Percentiles rank a stretch among this genome's conserved stretches.
Evolutionary conservation across 2,329 filamentous ascomycete genomes (phyloP).

Genomic region (Emmonsiellopsis sp.): DNA sequence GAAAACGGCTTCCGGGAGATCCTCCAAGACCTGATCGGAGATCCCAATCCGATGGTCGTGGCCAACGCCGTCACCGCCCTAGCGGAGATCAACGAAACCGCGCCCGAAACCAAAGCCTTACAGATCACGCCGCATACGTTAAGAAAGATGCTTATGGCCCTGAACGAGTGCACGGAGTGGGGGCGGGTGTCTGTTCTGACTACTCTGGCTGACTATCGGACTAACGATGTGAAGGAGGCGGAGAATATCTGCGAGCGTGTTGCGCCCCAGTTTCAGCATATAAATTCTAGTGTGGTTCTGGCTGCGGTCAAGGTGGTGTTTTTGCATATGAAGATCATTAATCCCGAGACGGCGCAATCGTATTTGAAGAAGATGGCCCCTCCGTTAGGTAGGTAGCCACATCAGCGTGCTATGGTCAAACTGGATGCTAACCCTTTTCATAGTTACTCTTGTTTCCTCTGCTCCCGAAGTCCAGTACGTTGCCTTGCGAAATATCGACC

Average conservation of each 20-base stretch:
- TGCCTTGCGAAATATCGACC: slow-evolving; percentile 88
- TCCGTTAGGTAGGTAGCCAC: slow-evolving; percentile 59
- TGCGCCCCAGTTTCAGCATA: slow-evolving; percentile 93
- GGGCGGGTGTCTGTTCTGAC: slow-evolving; percentile 87
- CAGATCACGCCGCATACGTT: slow-evolving; percentile 72
- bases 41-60: slow-evolving; percentile 98
- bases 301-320: slow-evolving; percentile 98
- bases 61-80: slow-evolving; percentile 94
- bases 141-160: slow-evolving; percentile 91
- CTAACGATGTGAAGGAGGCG: slow-evolving; percentile 83
- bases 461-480: slow-evolving; percentile 97
- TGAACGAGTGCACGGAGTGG: slow-evolving; percentile 99
- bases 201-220: slow-evolving; percentile 79
- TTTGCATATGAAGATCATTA: slow-evolving; percentile 83
- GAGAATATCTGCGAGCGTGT: slow-evolving; percentile 98
- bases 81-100: slow-evolving; percentile 80
- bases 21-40: slow-evolving; percentile 89
- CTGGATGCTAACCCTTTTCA: slow-evolving; percentile 18
- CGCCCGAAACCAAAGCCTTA: slow-evolving; percentile 82
- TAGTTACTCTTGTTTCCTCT: slow-evolving; percentile 90
- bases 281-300: slow-evolving; percentile 92
- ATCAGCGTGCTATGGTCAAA: no score
- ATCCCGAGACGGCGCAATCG: slow-evolving; percentile 65
- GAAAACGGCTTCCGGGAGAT: slow-evolving; percentile 95
- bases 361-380: slow-evolving; percentile 99